A percentile compares a stretch with the other conserved stretches of the same genome.
Evolutionary conservation across 73 alveolate species (phyloP).

Genomic region (Paramecium pentaurelia): DNA sequence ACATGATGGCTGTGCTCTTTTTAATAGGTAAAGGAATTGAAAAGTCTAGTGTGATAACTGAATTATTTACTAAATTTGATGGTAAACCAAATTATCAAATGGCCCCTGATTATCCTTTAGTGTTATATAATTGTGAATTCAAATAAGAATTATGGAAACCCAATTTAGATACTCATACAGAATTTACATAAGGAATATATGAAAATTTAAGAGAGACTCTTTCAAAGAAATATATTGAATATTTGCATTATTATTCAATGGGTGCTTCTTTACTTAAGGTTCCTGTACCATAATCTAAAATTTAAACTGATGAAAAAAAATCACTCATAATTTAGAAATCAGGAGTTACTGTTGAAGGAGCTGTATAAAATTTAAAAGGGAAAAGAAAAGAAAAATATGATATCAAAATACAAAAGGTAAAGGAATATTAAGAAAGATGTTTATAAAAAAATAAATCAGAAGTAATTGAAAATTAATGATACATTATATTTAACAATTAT

Average conservation of each 20-base stretch:
- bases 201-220: conserved; percentile 11
- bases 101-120: conserved; percentile 64
- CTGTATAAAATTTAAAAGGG: background rate
- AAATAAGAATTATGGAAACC: background rate
- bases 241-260: background rate
- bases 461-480: background rate
- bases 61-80: conserved; percentile 27
- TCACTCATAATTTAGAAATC: background rate
- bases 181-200: background rate
- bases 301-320: background rate
- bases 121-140: conserved; percentile 42
- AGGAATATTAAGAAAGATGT: conserved; percentile 19
- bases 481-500: background rate
- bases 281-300: background rate
- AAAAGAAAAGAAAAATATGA: conserved; percentile 47
- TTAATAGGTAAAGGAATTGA: conserved; percentile 81
- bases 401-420: background rate
- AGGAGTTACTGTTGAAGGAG: conserved; percentile 23
- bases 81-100: conserved; percentile 54
- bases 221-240: background rate
- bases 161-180: background rate
- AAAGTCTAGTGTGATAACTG: background rate
- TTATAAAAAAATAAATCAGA: background rate
- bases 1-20: conserved; percentile 92
- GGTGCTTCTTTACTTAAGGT: background rate